Percentiles rank a stretch among this genome's conserved stretches.
Conservation (phyloP, 2,329 filamentous ascomycete genomes). For the Ophiostoma quercus region DNA sequence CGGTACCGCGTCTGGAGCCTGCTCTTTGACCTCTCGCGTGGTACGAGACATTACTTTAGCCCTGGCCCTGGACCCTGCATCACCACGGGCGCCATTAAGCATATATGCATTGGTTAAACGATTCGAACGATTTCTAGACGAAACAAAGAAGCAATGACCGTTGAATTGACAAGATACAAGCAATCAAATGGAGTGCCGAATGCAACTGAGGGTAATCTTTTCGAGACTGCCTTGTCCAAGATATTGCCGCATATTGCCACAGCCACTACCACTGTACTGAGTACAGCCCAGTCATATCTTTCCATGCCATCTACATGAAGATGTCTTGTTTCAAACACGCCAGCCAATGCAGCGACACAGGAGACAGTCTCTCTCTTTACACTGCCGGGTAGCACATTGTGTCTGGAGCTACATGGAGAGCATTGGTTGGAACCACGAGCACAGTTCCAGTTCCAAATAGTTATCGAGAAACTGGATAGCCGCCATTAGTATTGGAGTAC, state of each 20-base stretch:
- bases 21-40: slow-evolving; percentile 7
- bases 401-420: background rate
- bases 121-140: too few relatives aligned
- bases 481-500: background rate
- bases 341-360: background rate
- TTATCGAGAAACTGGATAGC: background rate
- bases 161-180: background rate
- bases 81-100: background rate
- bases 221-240: background rate
- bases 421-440: background rate
- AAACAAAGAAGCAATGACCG: background rate
- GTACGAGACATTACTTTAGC: background rate
- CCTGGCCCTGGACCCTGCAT: slow-evolving; percentile 4
- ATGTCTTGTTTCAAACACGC: slow-evolving; percentile 1
- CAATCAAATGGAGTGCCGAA: background rate
- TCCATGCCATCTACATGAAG: background rate
- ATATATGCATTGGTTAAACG: background rate
- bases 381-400: background rate
- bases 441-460: background rate
- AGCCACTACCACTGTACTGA: background rate
- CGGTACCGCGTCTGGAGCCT: background rate
- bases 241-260: slow-evolving; percentile 1
- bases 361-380: too few relatives aligned
- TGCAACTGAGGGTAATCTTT: background rate
- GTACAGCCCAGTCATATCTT: background rate